Evolutionary conservation across 1,284 basidiomycete species (phyloP), one percentile per base, ranked within the genome.

Genomic region (Sutorius eximius): DNA sequence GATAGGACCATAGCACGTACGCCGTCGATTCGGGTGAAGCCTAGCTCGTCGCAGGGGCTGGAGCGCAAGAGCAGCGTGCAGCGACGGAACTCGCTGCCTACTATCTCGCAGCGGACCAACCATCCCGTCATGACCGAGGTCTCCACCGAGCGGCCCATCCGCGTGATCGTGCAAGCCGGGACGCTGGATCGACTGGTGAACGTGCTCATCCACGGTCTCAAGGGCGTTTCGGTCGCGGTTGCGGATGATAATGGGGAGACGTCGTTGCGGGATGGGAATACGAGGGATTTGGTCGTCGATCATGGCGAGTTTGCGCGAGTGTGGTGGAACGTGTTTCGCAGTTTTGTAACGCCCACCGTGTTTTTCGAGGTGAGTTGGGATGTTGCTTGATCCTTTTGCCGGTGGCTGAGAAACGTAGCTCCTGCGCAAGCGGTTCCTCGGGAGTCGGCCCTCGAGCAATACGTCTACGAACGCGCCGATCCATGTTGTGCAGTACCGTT

Each of bases 191-290:
- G 81, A 20, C 74, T 93, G 4, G 86, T 92, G 9, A 82, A 86
- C 45, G 78, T 91, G 12, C 77, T 93, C 15, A 82, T 89, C 0
- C 84, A 87, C 63, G 90, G 90, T 2, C 73, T 93, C n/a, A 82
- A 84, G 47, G 86, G 85, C 34, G 82, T 91, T 1, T 85, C 85
- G 0, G 87, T 90, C 1, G 85, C 86, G 0, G 85, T 90, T 3
- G 82, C 89, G 1, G 90, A 93, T 59, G 90, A 92, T 66, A 91
- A 89, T 61, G 90, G 90, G 0, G 88, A 91, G 66, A 88, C 87
- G 73, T 82, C 87, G 0, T 68, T 92, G 42, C 75, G 81, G 33
- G 86, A 89, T 57, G 81, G 82, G 9, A 86, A 82, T 71, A 86
- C 85, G 1, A 74, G 88, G 38, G 83, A 87, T 45, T 73, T 92